Base-by-base conservation (phyloP, 306 rosid genomes). In the Vigna angularis region DNA sequence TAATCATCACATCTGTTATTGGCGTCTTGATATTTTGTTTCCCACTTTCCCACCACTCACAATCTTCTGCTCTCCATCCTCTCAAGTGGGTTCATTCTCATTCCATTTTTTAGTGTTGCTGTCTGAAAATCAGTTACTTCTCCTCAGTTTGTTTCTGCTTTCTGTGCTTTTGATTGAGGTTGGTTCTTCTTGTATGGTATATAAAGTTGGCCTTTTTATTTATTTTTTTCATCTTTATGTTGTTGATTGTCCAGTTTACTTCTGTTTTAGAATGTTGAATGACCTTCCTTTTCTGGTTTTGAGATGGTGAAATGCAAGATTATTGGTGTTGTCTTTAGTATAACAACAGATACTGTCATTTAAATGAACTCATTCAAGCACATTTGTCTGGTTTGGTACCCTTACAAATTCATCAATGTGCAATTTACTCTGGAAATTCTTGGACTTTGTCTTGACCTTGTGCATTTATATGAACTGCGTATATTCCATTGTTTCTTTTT, bases 31-130 rank as follows among this genome's bases (percentile, higher is more conserved):
- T 36, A 18, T 72, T 30, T 72, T 72, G 76, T 42, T 72, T 72
- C 65, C 65, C 65, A 34, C 51, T 72, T 72, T 53, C 65, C 65
- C 65, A 34, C 76, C 26, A 52, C 34, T 49, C 55, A 66, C 17
- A 2, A 36, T 44, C 38, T 22, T 12, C 26, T 67, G 4, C n/a
- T 20, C 52, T 66, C 53, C 74, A 26, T 16, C 44, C 58, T 67
- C 72, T 51, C 45, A 32, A 45, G 15, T 68, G 57, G 22, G 13
- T 67, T 48, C 26, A 50, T 49, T 32, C 24, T 17, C 9, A 28
- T 66, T 18, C 51, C 4, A 49, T 51, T 32, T 30, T 71, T 71
- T 49, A 34, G 63, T 42, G 32, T 70, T 71, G 63, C 34, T 32
- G 50, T 70, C 34, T 32, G 15, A 71, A 30, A 51, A 9, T 52